phyloP scores from a whole-genome alignment of 1,139 yeast species.

The Saccharomycopsis hybrid region DNA sequence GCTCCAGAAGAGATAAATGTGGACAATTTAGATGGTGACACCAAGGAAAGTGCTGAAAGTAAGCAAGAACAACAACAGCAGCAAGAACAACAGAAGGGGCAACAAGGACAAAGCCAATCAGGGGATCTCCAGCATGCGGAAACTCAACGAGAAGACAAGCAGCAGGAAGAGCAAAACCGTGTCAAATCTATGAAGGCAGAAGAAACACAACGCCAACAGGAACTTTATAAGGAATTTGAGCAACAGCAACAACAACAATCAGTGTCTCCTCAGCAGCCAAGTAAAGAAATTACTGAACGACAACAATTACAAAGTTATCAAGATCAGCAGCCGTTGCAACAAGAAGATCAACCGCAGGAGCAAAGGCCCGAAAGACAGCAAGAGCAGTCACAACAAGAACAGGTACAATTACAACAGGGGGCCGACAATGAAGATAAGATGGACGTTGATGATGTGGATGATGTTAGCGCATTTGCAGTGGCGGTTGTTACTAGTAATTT shows the following conservation, averaged over 20 bases:
- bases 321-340: no score
- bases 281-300: neutral
- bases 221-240: no score
- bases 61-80: neutral
- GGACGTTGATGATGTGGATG: slow-evolving; percentile 9
- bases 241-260: no score
- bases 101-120: neutral
- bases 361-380: neutral
- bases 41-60: neutral
- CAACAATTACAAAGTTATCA: neutral
- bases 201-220: neutral
- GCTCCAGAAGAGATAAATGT: neutral
- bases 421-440: neutral
- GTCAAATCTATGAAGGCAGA: neutral
- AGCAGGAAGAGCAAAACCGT: neutral
- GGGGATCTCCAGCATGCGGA: neutral
- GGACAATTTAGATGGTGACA: neutral
- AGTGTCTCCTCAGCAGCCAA: neutral
- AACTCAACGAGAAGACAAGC: neutral
- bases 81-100: neutral
- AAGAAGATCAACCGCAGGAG: neutral
- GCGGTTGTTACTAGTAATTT: slow-evolving; percentile 7
- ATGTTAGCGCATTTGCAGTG: slow-evolving; percentile 12
- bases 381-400: neutral
- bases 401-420: neutral